These are phyloP conservation scores for Talaromyces liani DNA, from an alignment of 495 filamentous ascomycete species.

Conservation along the genomic window DNA sequence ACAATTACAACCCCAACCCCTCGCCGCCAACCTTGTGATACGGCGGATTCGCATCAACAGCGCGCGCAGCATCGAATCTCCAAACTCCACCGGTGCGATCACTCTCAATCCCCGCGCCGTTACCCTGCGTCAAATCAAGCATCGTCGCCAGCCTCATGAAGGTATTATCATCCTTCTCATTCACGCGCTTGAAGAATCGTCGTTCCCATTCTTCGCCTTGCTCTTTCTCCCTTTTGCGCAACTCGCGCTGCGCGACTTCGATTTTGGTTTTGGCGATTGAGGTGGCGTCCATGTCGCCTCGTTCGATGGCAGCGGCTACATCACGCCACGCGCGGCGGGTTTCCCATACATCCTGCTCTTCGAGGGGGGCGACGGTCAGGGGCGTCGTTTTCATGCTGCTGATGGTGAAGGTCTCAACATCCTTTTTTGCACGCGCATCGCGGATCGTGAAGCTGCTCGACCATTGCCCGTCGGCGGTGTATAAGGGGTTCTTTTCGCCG, in stretches of 20 bases:
- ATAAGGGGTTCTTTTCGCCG: slow-evolving; percentile 74
- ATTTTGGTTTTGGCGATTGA: slow-evolving; percentile 77
- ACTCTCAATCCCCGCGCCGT: slow-evolving; percentile 41
- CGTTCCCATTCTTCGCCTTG: slow-evolving; percentile 77
- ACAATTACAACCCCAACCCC: slow-evolving; percentile 27
- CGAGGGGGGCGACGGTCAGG: slow-evolving; percentile 64
- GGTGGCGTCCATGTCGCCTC: slow-evolving; percentile 76
- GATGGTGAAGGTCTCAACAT: slow-evolving; percentile 64
- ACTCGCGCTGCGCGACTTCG: slow-evolving; percentile 80
- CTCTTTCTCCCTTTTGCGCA: slow-evolving; percentile 71
- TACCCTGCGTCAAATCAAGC: slow-evolving; percentile 41
- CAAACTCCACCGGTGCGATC: slow-evolving; percentile 86
- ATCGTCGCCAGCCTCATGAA: slow-evolving; percentile 52
- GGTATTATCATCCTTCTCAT: slow-evolving; percentile 42
- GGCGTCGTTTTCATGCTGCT: slow-evolving; percentile 53
- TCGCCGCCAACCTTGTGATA: slow-evolving; percentile 35
- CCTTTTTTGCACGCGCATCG: slow-evolving; percentile 60
- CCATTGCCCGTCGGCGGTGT: slow-evolving; percentile 88
- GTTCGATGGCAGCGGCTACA: slow-evolving; percentile 70
- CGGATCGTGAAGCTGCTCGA: slow-evolving; percentile 75
- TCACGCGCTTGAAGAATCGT: slow-evolving; percentile 64
- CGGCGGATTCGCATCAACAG: slow-evolving; percentile 36
- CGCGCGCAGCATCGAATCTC: slow-evolving; percentile 69
- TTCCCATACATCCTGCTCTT: slow-evolving; percentile 81
- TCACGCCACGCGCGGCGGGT: slow-evolving; percentile 81